phyloP scores from a whole-genome alignment of 2,329 filamentous ascomycete species.

The Cladophialophora psammophila region DNA sequence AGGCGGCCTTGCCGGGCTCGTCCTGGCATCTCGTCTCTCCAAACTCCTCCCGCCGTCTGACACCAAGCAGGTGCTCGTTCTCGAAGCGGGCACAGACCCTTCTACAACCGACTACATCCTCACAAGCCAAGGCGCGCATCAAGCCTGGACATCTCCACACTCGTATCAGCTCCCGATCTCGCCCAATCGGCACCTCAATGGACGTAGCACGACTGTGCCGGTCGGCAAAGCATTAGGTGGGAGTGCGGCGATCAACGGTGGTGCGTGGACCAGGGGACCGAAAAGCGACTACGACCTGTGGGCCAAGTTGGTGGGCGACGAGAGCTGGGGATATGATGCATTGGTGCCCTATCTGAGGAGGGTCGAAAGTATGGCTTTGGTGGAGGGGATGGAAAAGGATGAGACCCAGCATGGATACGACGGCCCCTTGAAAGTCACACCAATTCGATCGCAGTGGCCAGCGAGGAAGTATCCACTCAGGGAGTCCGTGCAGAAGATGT shows the following conservation, averaged over 20 bases:
- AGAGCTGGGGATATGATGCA: constrained; percentile 56
- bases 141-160: constrained; percentile 18
- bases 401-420: constrained; percentile 29
- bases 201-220: constrained; percentile 8
- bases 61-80: constrained; percentile 26
- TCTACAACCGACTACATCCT: constrained; percentile 17
- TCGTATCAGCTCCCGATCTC: constrained; percentile 15
- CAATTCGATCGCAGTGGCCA: constrained; percentile 18
- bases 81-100: constrained; percentile 31
- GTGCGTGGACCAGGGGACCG: constrained; percentile 52
- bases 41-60: constrained; percentile 18
- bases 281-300: constrained; percentile 57
- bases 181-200: constrained; percentile 22
- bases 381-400: constrained; percentile 6
- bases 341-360: constrained; percentile 58
- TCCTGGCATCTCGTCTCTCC: constrained; percentile 30
- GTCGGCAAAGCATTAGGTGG: constrained; percentile 52
- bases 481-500: constrained; percentile 47
- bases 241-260: constrained; percentile 53
- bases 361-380: constrained; percentile 43
- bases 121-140: background rate
- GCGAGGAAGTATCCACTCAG: constrained; percentile 48
- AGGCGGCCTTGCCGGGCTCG: constrained; percentile 32
- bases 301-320: constrained; percentile 52
- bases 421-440: constrained; percentile 19